phyloP scores from a whole-genome alignment of 106 monocot genomes.

The Ottelia alismoides region DNA sequence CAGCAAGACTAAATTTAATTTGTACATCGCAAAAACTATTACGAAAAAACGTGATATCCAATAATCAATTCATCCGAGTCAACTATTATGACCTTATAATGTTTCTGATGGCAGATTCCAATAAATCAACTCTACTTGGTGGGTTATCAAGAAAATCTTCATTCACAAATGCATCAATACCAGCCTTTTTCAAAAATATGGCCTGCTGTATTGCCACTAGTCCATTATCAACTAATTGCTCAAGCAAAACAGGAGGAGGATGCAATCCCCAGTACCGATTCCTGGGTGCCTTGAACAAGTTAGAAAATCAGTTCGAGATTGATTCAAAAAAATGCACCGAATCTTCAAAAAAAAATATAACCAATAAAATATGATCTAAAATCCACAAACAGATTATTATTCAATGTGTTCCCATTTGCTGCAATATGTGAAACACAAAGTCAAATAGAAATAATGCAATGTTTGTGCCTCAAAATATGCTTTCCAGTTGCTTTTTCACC shows the following conservation, averaged over 20 bases:
- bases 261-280: slow-evolving; percentile 98
- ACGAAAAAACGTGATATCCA: no score
- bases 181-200: slow-evolving; percentile 79
- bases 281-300: slow-evolving; percentile 51
- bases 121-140: slow-evolving; percentile 64
- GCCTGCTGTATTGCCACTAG: slow-evolving; percentile 59
- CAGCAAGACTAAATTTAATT: no score
- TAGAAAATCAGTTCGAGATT: neutral
- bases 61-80: slow-evolving; percentile 1
- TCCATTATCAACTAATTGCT: slow-evolving; percentile 85
- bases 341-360: no score
- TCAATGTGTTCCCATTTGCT: no score
- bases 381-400: no score
- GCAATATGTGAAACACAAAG: no score
- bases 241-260: slow-evolving; percentile 90
- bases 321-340: no score
- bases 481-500: no score
- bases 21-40: no score
- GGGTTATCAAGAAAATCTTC: slow-evolving; percentile 83
- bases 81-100: slow-evolving; percentile 40
- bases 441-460: no score
- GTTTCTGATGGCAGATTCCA: slow-evolving; percentile 71
- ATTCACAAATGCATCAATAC: slow-evolving; percentile 63
- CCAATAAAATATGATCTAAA: no score
- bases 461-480: no score